phyloP scores from a whole-genome alignment of 768 basidiomycete genomes.

The Pleurotus ostreatus region DNA sequence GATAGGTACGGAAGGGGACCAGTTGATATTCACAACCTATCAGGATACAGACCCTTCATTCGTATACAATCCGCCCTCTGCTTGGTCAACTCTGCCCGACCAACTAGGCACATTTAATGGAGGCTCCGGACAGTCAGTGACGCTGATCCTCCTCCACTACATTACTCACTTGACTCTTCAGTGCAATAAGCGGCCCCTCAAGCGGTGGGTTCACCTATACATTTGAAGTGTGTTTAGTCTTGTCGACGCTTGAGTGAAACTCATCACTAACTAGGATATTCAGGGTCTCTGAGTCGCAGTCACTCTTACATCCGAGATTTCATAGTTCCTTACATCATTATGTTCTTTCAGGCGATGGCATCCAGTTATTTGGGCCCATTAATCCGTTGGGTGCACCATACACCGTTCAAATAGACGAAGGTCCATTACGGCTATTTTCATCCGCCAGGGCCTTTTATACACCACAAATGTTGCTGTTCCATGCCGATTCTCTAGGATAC shows the following conservation, averaged over 20 bases:
- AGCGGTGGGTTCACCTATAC: conserved; percentile 29
- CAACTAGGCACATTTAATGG: conserved; percentile 35
- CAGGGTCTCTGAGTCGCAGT: background rate
- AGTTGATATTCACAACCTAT: conserved; percentile 17
- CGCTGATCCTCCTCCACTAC: background rate
- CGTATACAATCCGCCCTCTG: conserved; percentile 24
- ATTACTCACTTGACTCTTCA: conserved; percentile 11
- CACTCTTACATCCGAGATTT: background rate
- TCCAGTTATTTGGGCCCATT: conserved; percentile 42
- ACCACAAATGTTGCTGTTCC: conserved; percentile 24
- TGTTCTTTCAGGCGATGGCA: conserved; percentile 30
- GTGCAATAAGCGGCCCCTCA: conserved; percentile 24
- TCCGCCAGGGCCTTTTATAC: conserved; percentile 20
- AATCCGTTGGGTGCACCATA: conserved; percentile 30
- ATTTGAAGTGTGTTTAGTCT: conserved; percentile 29
- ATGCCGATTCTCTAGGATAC: conserved; percentile 17
- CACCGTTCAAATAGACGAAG: conserved; percentile 30
- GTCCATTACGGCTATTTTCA: conserved; percentile 13
- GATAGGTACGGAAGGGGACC: conserved; percentile 6
- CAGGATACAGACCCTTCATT: conserved; percentile 35
- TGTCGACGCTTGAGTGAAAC: background rate
- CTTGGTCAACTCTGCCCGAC: conserved; percentile 30
- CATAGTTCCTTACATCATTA: background rate
- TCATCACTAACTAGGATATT: conserved; percentile 13
- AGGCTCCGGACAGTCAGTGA: conserved; percentile 37